Conservation (phyloP, 2,329 filamentous ascomycete species). For the Ascochyta rabiei region DNA sequence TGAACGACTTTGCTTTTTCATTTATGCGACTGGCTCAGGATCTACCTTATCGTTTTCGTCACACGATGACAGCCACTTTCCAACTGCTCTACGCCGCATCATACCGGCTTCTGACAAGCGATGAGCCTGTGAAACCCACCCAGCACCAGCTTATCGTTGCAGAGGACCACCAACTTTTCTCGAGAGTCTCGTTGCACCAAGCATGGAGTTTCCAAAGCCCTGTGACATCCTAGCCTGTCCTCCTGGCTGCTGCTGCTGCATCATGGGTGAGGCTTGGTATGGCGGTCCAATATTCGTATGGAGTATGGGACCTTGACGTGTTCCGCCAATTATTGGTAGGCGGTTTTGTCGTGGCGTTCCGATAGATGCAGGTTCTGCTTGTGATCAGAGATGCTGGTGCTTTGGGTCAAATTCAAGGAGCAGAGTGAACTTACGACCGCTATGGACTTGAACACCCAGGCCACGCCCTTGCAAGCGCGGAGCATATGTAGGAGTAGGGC, state of each 20-base stretch:
- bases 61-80: neutral
- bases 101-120: neutral
- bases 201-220: slow-evolving; percentile 34
- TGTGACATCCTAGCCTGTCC: slow-evolving; percentile 20
- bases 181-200: slow-evolving; percentile 37
- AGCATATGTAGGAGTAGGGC: slow-evolving; percentile 22
- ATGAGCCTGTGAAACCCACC: neutral
- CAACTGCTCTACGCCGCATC: neutral
- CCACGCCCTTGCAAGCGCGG: slow-evolving; percentile 29
- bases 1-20: too few relatives aligned
- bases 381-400: neutral
- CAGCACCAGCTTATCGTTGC: slow-evolving; percentile 13
- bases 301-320: slow-evolving; percentile 32
- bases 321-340: slow-evolving; percentile 36
- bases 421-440: slow-evolving; percentile 28
- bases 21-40: too few relatives aligned
- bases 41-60: neutral
- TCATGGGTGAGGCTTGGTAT: slow-evolving; percentile 42
- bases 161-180: slow-evolving; percentile 29
- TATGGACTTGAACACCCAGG: slow-evolving; percentile 19
- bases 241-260: slow-evolving; percentile 43
- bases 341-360: slow-evolving; percentile 39
- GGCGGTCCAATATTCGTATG: slow-evolving; percentile 22
- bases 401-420: too few relatives aligned
- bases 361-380: slow-evolving; percentile 30